Evolutionary conservation across 176 grass and related monocot species (phyloP), one percentile per base, ranked within the genome.

Genomic region (Elymus sibiricus): DNA sequence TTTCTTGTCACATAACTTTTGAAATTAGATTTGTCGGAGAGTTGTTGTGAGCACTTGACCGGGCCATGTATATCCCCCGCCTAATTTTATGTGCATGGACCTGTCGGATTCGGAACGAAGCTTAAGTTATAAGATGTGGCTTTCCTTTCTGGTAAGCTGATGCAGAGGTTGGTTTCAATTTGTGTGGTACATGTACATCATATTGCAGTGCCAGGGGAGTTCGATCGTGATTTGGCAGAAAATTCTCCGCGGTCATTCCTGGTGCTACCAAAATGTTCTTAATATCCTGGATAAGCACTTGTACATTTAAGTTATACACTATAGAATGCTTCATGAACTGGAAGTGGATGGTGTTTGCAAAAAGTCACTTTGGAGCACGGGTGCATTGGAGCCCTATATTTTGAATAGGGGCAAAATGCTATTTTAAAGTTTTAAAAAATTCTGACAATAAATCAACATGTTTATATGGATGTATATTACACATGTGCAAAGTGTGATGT

Each of bases 21-120:
- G 83, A 71, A 64, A 79, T 83, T 83, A 89, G 83, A 88, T 89
- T 83, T 86, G 63, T 79, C 35, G 70, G 84, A 77, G 82, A 51
- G 16, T 21, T 82, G 64, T 72, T 90, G 73, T 64, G 82, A 44
- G 70, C 22, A 81, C n/a, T 88, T 67, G 37, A 64, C 77, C 13
- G 40, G 89, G 68, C 80, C 81, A 87, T 80, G 85, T 79, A 71
- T 73, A 26, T 11, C 11, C 25, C 25, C 40, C 5, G 8, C 49
- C 63, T 84, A 87, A 84, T 79, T 88, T 91, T 77, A 64, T 88
- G 60, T 64, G 62, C 62, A 44, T 86, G 73, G 72, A 86, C 84
- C 63, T 39, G 67, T 81, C 24, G n/a, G 70, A 74, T 56, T 46
- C 9, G 62, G 42, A 84, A 85, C 69, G 64, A 78, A 71, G 38